Evolutionary conservation across 257 asterid genomes (phyloP).

Genomic region (Forsythia suspensa): DNA sequence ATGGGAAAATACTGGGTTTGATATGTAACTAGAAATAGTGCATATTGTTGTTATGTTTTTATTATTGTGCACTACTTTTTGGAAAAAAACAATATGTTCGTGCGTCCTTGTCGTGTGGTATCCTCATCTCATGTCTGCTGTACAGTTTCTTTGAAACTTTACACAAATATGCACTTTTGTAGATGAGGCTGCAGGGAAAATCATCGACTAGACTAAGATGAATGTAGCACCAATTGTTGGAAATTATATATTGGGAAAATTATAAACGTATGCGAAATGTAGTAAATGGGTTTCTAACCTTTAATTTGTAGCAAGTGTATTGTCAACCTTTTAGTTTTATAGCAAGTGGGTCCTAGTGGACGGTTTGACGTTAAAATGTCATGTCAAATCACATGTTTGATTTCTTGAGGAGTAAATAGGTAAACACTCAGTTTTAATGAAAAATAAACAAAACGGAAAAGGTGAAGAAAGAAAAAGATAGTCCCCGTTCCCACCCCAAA

Average conservation of each 20-base stretch:
- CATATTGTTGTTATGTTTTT: background rate
- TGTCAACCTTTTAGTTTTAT: background rate
- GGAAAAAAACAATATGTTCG: background rate
- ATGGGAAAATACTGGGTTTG: background rate
- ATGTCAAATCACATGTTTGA: background rate
- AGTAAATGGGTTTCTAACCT: background rate
- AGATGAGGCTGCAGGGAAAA: background rate
- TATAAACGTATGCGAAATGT: background rate
- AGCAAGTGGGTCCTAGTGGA: background rate
- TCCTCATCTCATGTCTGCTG: background rate
- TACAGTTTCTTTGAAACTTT: background rate
- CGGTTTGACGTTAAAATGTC: background rate
- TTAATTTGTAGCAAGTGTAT: background rate
- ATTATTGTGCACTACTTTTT: background rate
- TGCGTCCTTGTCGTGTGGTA: background rate
- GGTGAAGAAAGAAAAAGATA: background rate
- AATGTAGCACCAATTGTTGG: background rate
- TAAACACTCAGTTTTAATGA: background rate
- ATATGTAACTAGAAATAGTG: background rate
- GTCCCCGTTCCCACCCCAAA: background rate
- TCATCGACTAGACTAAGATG: background rate
- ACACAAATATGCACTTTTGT: background rate
- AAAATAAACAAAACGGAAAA: background rate
- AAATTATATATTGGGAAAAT: background rate
- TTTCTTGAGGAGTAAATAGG: background rate